Conservation (phyloP, 108 stramenopile species). For the Fragilaria crotonensis region DNA sequence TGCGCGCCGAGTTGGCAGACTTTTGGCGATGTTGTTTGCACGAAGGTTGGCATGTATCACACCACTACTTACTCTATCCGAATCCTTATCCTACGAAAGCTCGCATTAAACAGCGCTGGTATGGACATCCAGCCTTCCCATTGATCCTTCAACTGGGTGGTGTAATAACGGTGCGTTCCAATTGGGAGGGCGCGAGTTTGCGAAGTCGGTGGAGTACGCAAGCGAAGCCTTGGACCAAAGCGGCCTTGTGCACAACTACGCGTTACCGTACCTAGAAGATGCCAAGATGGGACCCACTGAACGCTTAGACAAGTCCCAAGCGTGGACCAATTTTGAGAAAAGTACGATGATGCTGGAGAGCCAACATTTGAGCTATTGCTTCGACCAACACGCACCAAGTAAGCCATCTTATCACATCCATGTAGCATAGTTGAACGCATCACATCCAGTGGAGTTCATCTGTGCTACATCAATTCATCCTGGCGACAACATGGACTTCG, state of each 20-base stretch:
- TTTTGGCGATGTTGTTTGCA: constrained; percentile 65
- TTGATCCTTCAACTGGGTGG: constrained; percentile 36
- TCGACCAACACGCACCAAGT: too few species aligned
- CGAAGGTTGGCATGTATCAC: constrained; percentile 18
- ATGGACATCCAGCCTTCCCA: constrained; percentile 86
- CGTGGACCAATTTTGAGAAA: constrained; percentile 43
- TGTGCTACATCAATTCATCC: too few species aligned
- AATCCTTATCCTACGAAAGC: constrained; percentile 88
- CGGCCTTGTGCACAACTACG: constrained; percentile 3
- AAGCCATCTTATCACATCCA: too few species aligned
- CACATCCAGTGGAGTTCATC: too few species aligned
- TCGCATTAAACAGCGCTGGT: constrained; percentile 66
- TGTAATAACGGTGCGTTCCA: constrained; percentile 55
- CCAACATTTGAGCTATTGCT: constrained; percentile 26
- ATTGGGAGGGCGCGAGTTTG: constrained; percentile 77
- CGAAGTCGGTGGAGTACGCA: constrained; percentile 18
- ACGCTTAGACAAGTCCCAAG: neutral
- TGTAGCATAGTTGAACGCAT: too few species aligned
- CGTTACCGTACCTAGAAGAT: constrained; percentile 14
- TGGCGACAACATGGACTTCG: too few species aligned
- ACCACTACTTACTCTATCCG: constrained; percentile 84
- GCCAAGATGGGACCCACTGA: constrained; percentile 14
- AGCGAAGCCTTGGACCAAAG: neutral
- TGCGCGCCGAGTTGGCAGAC: constrained; percentile 85
- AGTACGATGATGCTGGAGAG: constrained; percentile 29